phyloP scores from a whole-genome alignment of 2,329 filamentous ascomycete genomes.

The Diaporthe vaccinii region DNA sequence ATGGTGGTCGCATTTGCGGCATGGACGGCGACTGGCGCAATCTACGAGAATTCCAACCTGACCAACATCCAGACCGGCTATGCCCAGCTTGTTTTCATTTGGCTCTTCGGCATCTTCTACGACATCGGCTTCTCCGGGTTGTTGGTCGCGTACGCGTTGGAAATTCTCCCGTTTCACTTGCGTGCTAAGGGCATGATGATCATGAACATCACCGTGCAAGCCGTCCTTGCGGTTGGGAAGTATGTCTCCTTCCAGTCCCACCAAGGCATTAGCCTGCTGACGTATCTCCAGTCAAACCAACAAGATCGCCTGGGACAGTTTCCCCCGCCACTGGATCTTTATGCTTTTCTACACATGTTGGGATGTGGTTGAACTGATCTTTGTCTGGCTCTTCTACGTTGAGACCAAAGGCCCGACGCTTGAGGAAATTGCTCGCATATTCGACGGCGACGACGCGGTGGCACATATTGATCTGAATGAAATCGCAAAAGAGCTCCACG shows the following conservation, averaged over 20 bases:
- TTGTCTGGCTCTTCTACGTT: slow-evolving; percentile 76
- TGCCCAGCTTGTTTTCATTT: slow-evolving; percentile 70
- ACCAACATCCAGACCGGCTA: slow-evolving; percentile 58
- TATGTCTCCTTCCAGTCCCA: slow-evolving; percentile 52
- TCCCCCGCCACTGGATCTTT: slow-evolving; percentile 74
- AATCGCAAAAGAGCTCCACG: slow-evolving; percentile 66
- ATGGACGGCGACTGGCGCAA: slow-evolving; percentile 64
- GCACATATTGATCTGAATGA: slow-evolving; percentile 67
- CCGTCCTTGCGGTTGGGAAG: slow-evolving; percentile 72
- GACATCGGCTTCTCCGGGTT: slow-evolving; percentile 72
- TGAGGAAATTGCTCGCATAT: slow-evolving; percentile 78
- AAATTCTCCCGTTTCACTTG: slow-evolving; percentile 70
- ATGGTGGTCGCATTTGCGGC: slow-evolving; percentile 62
- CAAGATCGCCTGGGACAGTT: slow-evolving; percentile 71
- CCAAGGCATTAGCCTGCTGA: not conserved
- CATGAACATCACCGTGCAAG: slow-evolving; percentile 75
- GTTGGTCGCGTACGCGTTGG: slow-evolving; percentile 69
- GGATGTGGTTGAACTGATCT: slow-evolving; percentile 71
- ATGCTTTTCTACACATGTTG: slow-evolving; percentile 76
- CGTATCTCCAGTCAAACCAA: slow-evolving; percentile 67
- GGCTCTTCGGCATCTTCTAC: slow-evolving; percentile 71
- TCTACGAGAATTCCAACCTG: slow-evolving; percentile 60
- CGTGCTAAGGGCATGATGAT: slow-evolving; percentile 73
- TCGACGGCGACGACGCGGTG: slow-evolving; percentile 74
- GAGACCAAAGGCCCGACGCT: slow-evolving; percentile 80